Conservation (phyloP, 139 green algal genomes). For the Chara braunii region DNA sequence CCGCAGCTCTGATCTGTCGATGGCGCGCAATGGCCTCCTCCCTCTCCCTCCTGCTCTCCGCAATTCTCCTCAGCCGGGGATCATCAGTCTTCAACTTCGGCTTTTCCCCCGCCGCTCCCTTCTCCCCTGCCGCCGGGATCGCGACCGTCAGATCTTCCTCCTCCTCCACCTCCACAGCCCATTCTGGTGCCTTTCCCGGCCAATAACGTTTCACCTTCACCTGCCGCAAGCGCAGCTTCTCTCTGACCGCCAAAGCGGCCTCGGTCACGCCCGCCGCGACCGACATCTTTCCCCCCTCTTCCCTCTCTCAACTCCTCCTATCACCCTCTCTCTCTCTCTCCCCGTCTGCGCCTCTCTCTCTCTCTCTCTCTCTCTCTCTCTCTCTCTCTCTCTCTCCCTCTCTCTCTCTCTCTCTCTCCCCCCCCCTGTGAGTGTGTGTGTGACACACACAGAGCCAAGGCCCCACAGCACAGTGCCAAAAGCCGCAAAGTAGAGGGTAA, state of each 20-base stretch:
- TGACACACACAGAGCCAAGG: no score
- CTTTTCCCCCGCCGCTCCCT: not conserved
- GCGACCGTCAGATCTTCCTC: not conserved
- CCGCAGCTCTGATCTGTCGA: constrained; percentile 27
- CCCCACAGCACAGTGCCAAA: no score
- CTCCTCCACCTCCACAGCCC: constrained; percentile 44
- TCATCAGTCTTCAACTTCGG: constrained; percentile 11
- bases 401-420: no score
- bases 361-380: no score
- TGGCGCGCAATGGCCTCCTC: constrained; percentile 25
- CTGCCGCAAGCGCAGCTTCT: constrained; percentile 58
- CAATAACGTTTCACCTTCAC: constrained; percentile 77
- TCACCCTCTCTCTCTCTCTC: no score
- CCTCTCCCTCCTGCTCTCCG: constrained; percentile 21
- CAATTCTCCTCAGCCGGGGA: constrained; percentile 5
- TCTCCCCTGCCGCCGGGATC: not conserved
- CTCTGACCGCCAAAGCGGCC: constrained; percentile 19
- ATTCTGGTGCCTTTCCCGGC: constrained; percentile 72
- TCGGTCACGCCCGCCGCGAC: constrained; percentile 31
- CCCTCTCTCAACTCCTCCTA: no score
- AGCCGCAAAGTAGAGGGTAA: no score
- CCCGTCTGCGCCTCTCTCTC: no score
- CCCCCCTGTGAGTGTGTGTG: no score
- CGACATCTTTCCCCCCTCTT: no score
- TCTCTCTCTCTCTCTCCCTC: no score